These are phyloP conservation scores for Tricholoma sp. DNA, from an alignment of 768 basidiomycete genomes.

Conservation along the genomic window DNA sequence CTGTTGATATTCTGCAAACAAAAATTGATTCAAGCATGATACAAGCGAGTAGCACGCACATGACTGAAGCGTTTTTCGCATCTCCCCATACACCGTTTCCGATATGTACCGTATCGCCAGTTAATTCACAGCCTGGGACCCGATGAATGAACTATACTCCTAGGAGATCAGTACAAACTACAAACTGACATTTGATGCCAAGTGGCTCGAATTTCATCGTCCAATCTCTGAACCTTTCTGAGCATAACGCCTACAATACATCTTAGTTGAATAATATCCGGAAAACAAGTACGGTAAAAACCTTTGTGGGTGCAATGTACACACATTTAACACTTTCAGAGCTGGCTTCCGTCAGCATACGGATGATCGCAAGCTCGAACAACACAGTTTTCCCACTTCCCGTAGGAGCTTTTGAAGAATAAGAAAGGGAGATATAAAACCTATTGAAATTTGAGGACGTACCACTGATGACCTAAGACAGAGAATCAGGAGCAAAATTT, in stretches of 20 bases:
- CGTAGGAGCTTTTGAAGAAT: constrained; percentile 69
- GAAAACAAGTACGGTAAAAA: constrained; percentile 16
- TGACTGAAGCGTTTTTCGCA: constrained; percentile 71
- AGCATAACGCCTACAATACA: constrained; percentile 69
- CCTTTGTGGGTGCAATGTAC: constrained; percentile 94
- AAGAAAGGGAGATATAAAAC: not conserved
- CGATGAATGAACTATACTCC: not conserved
- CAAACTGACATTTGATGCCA: constrained; percentile 64
- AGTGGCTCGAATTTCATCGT: constrained; percentile 67
- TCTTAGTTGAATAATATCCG: not conserved
- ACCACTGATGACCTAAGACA: constrained; percentile 68
- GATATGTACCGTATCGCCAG: constrained; percentile 79
- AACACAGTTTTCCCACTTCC: constrained; percentile 95
- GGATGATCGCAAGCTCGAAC: constrained; percentile 88
- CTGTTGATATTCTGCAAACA: constrained; percentile 66
- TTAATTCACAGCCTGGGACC: constrained; percentile 75
- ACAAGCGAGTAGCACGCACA: constrained; percentile 40
- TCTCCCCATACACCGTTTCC: constrained; percentile 68
- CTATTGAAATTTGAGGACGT: constrained; percentile 4
- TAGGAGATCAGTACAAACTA: constrained; percentile 10
- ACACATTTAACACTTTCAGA: constrained; percentile 58
- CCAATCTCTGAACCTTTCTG: constrained; percentile 86
- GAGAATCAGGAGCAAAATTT: constrained; percentile 6
- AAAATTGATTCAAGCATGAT: constrained; percentile 1
- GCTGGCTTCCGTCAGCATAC: constrained; percentile 48